A percentile compares a stretch with the other conserved stretches of the same genome.
phyloP scores from a whole-genome alignment of 1,139 yeast genomes.

The Wickerhamomyces sp. region DNA sequence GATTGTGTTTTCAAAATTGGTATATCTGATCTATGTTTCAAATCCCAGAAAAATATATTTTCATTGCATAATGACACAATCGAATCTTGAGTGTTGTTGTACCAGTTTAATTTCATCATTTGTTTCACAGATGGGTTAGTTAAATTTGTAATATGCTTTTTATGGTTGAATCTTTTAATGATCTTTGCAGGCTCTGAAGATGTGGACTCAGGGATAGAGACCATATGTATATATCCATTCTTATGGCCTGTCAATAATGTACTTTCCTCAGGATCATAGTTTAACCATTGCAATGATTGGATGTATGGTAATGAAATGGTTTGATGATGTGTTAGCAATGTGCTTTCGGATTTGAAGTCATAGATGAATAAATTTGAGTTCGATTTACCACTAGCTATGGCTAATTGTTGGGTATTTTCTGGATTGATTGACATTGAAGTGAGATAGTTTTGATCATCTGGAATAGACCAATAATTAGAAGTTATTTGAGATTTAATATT shows the following conservation, averaged over 20 bases:
- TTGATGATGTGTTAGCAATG: slow-evolving; percentile 62
- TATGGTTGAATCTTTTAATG: slow-evolving; percentile 69
- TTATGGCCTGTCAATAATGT: slow-evolving; percentile 63
- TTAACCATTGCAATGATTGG: slow-evolving; percentile 61
- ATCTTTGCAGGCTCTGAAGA: slow-evolving; percentile 61
- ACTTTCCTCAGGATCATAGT: slow-evolving; percentile 25
- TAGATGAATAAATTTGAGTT: slow-evolving; percentile 62
- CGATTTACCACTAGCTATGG: slow-evolving; percentile 57
- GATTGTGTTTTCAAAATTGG: slow-evolving; percentile 52
- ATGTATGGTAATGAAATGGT: slow-evolving; percentile 70
- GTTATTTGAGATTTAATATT: slow-evolving; percentile 45
- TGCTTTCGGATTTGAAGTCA: slow-evolving; percentile 42
- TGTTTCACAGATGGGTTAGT: slow-evolving; percentile 31
- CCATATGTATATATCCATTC: slow-evolving; percentile 64
- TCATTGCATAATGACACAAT: slow-evolving; percentile 58
- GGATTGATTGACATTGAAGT: slow-evolving; percentile 52
- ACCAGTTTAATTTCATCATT: slow-evolving; percentile 37
- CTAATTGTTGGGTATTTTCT: slow-evolving; percentile 44
- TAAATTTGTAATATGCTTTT: slow-evolving; percentile 40
- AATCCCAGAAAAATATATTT: slow-evolving; percentile 70
- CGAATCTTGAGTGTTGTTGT: slow-evolving; percentile 30
- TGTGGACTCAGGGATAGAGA: slow-evolving; percentile 57
- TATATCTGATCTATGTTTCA: slow-evolving; percentile 45
- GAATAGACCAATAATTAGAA: slow-evolving; percentile 69
- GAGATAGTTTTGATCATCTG: slow-evolving; percentile 52